These are phyloP conservation scores for Strobilomyces echinocephalus DNA, from an alignment of 768 basidiomycete species.

Conservation along the genomic window DNA sequence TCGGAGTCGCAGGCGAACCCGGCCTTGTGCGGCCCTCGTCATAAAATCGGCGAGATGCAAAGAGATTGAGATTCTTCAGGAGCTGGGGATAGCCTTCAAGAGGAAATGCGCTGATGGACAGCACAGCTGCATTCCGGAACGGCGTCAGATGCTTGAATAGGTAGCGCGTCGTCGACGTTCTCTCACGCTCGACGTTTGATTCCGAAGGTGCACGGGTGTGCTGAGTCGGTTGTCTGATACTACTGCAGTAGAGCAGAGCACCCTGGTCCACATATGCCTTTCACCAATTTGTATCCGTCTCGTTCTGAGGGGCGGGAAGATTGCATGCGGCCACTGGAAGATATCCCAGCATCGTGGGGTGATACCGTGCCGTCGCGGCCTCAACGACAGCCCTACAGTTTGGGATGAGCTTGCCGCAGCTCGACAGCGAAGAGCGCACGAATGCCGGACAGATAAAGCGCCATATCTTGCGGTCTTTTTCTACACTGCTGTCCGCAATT, in stretches of 20 bases:
- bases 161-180: slow-evolving; percentile 75
- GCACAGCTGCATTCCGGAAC: slow-evolving; percentile 81
- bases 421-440: slow-evolving; percentile 51
- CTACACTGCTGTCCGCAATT: slow-evolving; percentile 66
- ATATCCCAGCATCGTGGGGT: slow-evolving; percentile 71
- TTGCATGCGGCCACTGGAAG: slow-evolving; percentile 40
- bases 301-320: slow-evolving; percentile 44
- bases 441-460: slow-evolving; percentile 64
- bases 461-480: slow-evolving; percentile 71
- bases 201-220: slow-evolving; percentile 70
- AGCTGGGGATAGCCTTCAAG: slow-evolving; percentile 71
- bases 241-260: slow-evolving; percentile 77
- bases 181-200: slow-evolving; percentile 72
- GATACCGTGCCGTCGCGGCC: slow-evolving; percentile 65
- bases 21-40: slow-evolving; percentile 56
- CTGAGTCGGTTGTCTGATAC: slow-evolving; percentile 60
- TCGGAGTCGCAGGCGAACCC: slow-evolving; percentile 39
- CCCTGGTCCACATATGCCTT: slow-evolving; percentile 77
- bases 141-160: slow-evolving; percentile 83
- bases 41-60: slow-evolving; percentile 78
- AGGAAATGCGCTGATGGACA: slow-evolving; percentile 86
- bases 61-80: slow-evolving; percentile 75
- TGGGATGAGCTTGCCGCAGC: slow-evolving; percentile 40
- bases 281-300: slow-evolving; percentile 48
- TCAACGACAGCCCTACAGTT: slow-evolving; percentile 63